These are phyloP conservation scores for Smittium culicis DNA, from an alignment of 371 early-diverging fungal genomes.

Conservation along the genomic window DNA sequence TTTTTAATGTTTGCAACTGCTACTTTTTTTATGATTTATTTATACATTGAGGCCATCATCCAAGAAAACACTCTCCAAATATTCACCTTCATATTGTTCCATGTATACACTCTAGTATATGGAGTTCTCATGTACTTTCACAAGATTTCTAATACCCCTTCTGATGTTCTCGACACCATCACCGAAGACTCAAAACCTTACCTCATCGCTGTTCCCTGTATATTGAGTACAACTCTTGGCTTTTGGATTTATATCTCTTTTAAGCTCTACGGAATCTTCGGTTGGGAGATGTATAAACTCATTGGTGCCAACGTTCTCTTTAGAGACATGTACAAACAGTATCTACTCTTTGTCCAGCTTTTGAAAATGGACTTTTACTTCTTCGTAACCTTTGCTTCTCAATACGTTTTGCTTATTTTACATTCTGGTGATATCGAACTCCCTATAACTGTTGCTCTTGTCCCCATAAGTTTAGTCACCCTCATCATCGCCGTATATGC, in stretches of 20 bases:
- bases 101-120: slow-evolving; percentile 60
- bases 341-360: slow-evolving; percentile 73
- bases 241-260: slow-evolving; percentile 32
- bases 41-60: slow-evolving; percentile 38
- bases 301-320: slow-evolving; percentile 82
- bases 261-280: slow-evolving; percentile 70
- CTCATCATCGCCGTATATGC: slow-evolving; percentile 61
- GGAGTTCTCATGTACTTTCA: slow-evolving; percentile 50
- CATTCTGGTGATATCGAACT: slow-evolving; percentile 46
- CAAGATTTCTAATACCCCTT: slow-evolving; percentile 14
- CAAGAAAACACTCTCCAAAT: slow-evolving; percentile 71
- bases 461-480: slow-evolving; percentile 53
- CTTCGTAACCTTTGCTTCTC: slow-evolving; percentile 69
- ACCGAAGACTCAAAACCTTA: slow-evolving; percentile 15
- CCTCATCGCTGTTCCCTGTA: slow-evolving; percentile 32
- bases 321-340: slow-evolving; percentile 68
- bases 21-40: slow-evolving; percentile 35
- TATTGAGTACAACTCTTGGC: slow-evolving; percentile 28
- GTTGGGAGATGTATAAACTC: slow-evolving; percentile 87
- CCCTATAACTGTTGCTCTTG: slow-evolving; percentile 55
- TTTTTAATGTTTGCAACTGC: slow-evolving; percentile 37
- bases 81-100: slow-evolving; percentile 65
- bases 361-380: slow-evolving; percentile 81
- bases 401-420: slow-evolving; percentile 66
- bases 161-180: slow-evolving; percentile 11